Evolutionary conservation across 306 rosid species (phyloP).

Genomic region (Citrullus mucosospermus): DNA sequence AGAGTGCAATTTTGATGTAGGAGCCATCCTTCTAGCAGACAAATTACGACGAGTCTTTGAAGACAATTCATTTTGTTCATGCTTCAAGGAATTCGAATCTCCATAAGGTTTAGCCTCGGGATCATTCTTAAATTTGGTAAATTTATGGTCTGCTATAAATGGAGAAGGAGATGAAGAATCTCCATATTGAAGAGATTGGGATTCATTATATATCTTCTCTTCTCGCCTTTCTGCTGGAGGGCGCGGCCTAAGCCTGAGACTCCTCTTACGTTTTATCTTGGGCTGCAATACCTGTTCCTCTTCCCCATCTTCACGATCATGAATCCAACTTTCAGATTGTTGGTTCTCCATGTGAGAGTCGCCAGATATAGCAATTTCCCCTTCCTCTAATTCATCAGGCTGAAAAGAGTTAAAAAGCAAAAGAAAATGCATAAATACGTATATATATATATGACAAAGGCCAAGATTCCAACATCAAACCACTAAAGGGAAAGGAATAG

Average conservation of each 20-base stretch:
- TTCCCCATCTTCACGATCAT: conserved; percentile 91
- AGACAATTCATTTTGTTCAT: conserved; percentile 53
- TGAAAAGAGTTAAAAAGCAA: conserved; percentile 25
- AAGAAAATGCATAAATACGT: not conserved
- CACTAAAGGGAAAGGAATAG: conserved; percentile 17
- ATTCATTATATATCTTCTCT: conserved; percentile 58
- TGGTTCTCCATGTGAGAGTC: conserved; percentile 87
- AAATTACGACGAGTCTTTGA: conserved; percentile 45
- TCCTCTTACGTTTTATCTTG: conserved; percentile 81
- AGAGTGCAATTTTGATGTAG: conserved; percentile 48
- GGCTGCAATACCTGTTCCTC: conserved; percentile 94
- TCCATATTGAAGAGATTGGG: conserved; percentile 44
- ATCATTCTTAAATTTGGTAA: conserved; percentile 34
- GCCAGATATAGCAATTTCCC: conserved; percentile 88
- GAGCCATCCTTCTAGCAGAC: conserved; percentile 54
- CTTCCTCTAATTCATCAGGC: conserved; percentile 89
- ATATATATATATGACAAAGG: conserved; percentile 10
- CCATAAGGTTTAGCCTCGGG: conserved; percentile 44
- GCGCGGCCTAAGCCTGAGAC: conserved; percentile 78
- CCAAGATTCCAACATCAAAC: conserved; percentile 13
- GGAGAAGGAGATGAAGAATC: conserved; percentile 47
- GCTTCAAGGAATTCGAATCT: conserved; percentile 40
- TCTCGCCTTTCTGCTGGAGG: conserved; percentile 61
- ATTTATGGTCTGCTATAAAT: conserved; percentile 42
- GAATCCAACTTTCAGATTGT: conserved; percentile 87